A percentile compares a stretch with the other conserved stretches of the same genome.
These are phyloP conservation scores for Coprinopsis sp. DNA, from an alignment of 768 basidiomycete genomes.

Conservation along the genomic window DNA sequence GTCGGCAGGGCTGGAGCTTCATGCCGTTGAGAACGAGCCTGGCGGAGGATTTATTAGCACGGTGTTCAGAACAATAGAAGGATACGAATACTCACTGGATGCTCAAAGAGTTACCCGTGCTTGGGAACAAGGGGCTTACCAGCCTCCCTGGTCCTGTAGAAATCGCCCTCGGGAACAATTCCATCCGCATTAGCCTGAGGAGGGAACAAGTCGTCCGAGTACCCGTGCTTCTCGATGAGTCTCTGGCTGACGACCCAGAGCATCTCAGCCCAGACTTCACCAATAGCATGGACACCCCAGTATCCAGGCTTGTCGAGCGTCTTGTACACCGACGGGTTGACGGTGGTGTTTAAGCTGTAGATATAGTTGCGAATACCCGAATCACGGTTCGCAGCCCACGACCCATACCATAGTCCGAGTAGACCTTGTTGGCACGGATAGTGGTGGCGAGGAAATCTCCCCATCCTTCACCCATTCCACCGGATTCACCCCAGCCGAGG, in stretches of 20 bases:
- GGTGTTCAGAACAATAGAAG: not conserved
- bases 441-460: constrained; percentile 89
- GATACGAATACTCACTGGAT: constrained; percentile 50
- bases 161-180: constrained; percentile 62
- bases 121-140: constrained; percentile 71
- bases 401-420: constrained; percentile 87
- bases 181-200: constrained; percentile 64
- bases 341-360: constrained; percentile 57
- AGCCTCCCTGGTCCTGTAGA: constrained; percentile 56
- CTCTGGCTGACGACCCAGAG: constrained; percentile 76
- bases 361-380: constrained; percentile 82
- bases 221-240: constrained; percentile 81
- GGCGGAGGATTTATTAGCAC: not conserved
- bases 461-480: constrained; percentile 99
- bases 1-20: constrained; percentile 93
- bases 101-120: constrained; percentile 85
- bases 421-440: constrained; percentile 69
- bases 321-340: constrained; percentile 93
- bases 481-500: constrained; percentile 92
- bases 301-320: constrained; percentile 91
- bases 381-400: constrained; percentile 83
- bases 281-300: constrained; percentile 90
- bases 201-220: constrained; percentile 74
- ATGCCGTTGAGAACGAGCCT: constrained; percentile 84
- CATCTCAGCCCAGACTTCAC: constrained; percentile 94